Base-by-base conservation (phyloP, 768 basidiomycete genomes). In the Tubosaeta sp. region DNA sequence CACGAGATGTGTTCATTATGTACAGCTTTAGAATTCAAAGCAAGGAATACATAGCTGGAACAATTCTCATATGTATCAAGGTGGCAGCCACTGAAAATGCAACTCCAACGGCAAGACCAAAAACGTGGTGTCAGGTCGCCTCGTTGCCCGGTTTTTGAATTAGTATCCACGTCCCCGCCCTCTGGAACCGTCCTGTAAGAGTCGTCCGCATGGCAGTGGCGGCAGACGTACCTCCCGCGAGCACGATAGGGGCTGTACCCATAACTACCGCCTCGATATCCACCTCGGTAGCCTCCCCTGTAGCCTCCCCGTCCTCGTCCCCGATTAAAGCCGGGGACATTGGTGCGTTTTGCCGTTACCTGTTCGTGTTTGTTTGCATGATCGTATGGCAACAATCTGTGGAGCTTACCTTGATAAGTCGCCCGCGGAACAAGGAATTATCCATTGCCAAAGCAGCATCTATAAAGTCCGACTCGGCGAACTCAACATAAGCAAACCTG, bases 401-500 rank as follows among this genome's bases (percentile, higher is more conserved):
- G 32, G 37, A 8, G 63, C 79, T 52, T 56, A 91, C 95, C 76
- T 95, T 95, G 69, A 99, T 86, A 65, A 95, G 72, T 60, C 97
- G 82, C 25, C 93, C 94, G 50, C 88, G 83, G 79, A 99, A 97
- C 62, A 95, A 72, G n/a, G 91, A 94, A 61, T 97, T 95, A 71
- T 98, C 93, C 77, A 99, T 80, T 13, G 94, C 85, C 57, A 97
- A 65, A 12, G 95, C 94, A 54, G 92, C 86, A 62, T 91, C 88
- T 57, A 98, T 87, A 59, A 91, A 86, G 53, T 90, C 86, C 35
- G 94, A 79, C 64, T 97, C 94, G 62, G 97, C 85, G 69, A 99
- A 99, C 70, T 99, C 97, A 41, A 99, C 95, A 74, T 99, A 99
- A 48, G 95, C 95, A 74, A 89, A 99, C 46, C 95, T 97, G 61